phyloP scores from a whole-genome alignment of 2,329 filamentous ascomycete genomes.

The Fusarium chuoi region DNA sequence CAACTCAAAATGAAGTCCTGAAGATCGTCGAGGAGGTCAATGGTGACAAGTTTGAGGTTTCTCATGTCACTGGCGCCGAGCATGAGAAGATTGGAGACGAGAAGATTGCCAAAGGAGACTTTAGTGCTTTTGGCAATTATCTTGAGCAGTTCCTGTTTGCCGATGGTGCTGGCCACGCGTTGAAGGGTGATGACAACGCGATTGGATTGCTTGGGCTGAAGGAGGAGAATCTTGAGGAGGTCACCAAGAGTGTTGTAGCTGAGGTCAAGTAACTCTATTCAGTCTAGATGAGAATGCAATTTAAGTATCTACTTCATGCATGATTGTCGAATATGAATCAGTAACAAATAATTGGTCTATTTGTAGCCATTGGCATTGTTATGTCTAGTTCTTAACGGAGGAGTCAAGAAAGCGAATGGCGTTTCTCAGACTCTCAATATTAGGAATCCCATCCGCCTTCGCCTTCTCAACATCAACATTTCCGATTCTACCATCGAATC shows the following conservation, averaged over 20 bases:
- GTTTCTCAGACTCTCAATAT: constrained; percentile 20
- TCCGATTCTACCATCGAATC: constrained; percentile 25
- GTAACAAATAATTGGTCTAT: neutral
- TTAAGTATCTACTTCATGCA: rapidly evolving
- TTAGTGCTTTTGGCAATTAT: constrained; percentile 13
- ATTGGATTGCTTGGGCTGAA: neutral
- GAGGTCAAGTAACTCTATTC: neutral
- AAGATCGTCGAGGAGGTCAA: neutral
- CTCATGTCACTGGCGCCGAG: neutral
- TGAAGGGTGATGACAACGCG: neutral
- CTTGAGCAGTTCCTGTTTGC: constrained; percentile 11
- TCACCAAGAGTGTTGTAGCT: neutral
- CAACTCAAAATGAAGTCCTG: constrained; percentile 7
- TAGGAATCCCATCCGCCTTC: neutral
- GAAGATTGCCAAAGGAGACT: constrained; percentile 3
- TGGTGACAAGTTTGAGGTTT: constrained; percentile 9
- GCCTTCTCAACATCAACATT: constrained; percentile 28
- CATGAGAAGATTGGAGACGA: constrained; percentile 6
- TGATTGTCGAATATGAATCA: neutral
- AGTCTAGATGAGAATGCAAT: neutral
- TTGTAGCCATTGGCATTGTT: neutral
- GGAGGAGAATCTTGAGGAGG: neutral
- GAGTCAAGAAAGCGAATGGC: constrained; percentile 29
- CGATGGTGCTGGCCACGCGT: neutral
- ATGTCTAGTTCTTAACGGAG: neutral